Conservation (phyloP, 345 rosid species). For the Syzygium grande region DNA sequence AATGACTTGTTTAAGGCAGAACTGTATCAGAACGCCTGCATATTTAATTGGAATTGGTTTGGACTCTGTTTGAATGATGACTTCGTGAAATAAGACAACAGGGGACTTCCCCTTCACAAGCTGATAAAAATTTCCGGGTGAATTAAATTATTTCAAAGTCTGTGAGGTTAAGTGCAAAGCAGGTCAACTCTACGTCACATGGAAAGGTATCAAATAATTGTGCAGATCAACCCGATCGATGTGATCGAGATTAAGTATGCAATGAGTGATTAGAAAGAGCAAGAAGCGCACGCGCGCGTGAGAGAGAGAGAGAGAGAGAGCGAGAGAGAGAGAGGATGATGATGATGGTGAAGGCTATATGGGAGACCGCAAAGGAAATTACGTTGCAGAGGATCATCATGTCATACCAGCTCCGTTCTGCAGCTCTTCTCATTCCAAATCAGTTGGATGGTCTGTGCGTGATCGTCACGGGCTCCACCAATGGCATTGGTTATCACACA, state of each 20-base stretch:
- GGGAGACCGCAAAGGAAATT: neutral
- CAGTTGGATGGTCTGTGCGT: neutral
- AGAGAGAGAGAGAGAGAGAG: neutral
- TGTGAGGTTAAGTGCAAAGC: neutral
- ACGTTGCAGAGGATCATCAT: neutral
- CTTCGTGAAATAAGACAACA: neutral
- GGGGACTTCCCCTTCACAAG: neutral
- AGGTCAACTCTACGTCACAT: neutral
- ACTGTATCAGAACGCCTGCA: neutral
- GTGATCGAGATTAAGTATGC: neutral
- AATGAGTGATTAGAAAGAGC: neutral
- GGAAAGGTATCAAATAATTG: neutral
- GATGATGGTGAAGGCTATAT: neutral
- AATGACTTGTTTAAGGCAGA: neutral
- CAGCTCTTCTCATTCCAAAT: neutral
- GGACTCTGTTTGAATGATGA: neutral
- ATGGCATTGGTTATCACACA: neutral
- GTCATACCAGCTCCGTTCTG: neutral
- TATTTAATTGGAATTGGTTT: neutral
- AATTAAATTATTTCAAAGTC: neutral
- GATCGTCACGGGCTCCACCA: neutral
- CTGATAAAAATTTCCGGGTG: neutral
- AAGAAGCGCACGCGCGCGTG: no score
- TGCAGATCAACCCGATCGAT: neutral
- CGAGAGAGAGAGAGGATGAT: neutral